Conservation (phyloP, 768 basidiomycete genomes). For the Boletus vermiculosoides region DNA sequence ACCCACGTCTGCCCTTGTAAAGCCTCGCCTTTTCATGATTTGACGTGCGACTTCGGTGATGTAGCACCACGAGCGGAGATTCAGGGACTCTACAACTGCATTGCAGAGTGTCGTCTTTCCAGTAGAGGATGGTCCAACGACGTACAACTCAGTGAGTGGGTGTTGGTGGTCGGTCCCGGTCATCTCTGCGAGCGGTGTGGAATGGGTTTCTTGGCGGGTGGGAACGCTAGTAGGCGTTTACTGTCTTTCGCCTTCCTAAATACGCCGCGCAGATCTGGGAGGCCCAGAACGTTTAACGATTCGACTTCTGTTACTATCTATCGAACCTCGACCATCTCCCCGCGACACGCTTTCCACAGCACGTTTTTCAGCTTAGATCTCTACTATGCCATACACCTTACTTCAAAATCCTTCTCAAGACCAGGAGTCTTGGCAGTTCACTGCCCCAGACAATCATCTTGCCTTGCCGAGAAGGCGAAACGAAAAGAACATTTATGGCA, state of each 20-base stretch:
- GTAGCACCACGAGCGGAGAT: constrained; percentile 38
- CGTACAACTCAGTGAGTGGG: constrained; percentile 34
- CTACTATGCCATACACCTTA: constrained; percentile 29
- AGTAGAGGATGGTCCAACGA: constrained; percentile 59
- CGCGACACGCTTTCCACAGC: not conserved
- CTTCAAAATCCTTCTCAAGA: constrained; percentile 43
- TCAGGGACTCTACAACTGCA: constrained; percentile 45
- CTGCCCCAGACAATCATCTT: constrained; percentile 33
- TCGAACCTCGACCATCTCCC: constrained; percentile 1
- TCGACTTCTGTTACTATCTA: constrained; percentile 1
- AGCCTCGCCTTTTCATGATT: constrained; percentile 54
- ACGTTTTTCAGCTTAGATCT: not conserved
- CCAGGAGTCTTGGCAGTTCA: constrained; percentile 56
- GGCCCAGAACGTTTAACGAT: not conserved
- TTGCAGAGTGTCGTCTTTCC: constrained; percentile 71
- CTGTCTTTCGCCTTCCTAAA: constrained; percentile 10
- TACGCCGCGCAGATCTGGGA: constrained; percentile 1
- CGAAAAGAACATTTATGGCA: constrained; percentile 38
- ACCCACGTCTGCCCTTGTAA: constrained; percentile 49
- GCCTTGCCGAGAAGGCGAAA: constrained; percentile 26
- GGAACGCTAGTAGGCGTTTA: constrained; percentile 13
- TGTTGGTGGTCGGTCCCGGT: constrained; percentile 12
- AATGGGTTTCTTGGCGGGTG: constrained; percentile 13
- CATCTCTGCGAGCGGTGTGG: constrained; percentile 16
- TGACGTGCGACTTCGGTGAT: constrained; percentile 62